These are phyloP conservation scores for Leccinum variicolor DNA, from an alignment of 768 basidiomycete genomes.

Conservation along the genomic window DNA sequence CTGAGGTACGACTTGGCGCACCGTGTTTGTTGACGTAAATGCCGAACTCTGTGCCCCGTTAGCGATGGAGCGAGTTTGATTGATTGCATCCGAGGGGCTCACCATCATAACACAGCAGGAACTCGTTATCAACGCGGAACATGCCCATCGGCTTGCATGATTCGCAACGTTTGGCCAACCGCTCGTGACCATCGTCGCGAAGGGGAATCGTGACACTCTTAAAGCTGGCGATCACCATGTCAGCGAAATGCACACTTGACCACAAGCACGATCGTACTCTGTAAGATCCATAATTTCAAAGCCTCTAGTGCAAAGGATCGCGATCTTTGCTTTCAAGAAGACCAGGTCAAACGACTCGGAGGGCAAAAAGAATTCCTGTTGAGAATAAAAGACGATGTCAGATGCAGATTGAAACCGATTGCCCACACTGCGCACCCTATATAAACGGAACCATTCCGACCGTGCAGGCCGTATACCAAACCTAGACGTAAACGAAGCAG, in stretches of 20 bases:
- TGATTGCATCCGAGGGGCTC: slow-evolving; percentile 14
- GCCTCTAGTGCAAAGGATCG: slow-evolving; percentile 88
- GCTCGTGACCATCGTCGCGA: slow-evolving; percentile 66
- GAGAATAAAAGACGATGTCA: background rate
- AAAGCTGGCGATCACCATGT: slow-evolving; percentile 45
- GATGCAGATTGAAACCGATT: background rate
- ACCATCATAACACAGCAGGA: slow-evolving; percentile 89
- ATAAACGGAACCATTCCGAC: slow-evolving; percentile 94
- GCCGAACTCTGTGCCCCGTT: slow-evolving; percentile 65
- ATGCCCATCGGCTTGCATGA: slow-evolving; percentile 82
- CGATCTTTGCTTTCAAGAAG: slow-evolving; percentile 92
- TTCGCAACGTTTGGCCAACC: slow-evolving; percentile 78
- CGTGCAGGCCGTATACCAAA: slow-evolving; percentile 76
- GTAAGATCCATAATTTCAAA: slow-evolving; percentile 98
- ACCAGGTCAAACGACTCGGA: slow-evolving; percentile 88
- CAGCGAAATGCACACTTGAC: background rate
- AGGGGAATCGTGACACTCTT: slow-evolving; percentile 88
- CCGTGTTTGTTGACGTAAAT: slow-evolving; percentile 91
- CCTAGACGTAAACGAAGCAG: slow-evolving; percentile 67
- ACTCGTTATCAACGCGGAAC: slow-evolving; percentile 88
- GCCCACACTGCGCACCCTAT: slow-evolving; percentile 47
- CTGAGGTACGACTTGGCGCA: slow-evolving; percentile 67
- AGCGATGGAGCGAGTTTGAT: background rate
- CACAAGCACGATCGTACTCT: slow-evolving; percentile 54
- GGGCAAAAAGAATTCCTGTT: slow-evolving; percentile 86